phyloP scores from a whole-genome alignment of 768 basidiomycete genomes.

The Lactarius hengduanensis region DNA sequence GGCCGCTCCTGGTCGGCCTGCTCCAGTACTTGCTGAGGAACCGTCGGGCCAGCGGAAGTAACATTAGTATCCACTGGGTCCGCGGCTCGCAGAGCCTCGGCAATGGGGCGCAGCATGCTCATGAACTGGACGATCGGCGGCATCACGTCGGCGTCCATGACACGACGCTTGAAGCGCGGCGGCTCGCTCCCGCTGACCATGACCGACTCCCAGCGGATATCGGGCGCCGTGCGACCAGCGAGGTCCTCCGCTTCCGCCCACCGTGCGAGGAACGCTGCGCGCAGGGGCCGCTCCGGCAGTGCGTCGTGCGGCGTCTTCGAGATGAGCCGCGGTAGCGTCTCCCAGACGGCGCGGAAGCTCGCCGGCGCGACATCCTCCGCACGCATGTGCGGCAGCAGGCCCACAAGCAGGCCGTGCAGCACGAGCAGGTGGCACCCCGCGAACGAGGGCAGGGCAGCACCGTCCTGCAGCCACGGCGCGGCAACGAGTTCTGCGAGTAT shows the following conservation, averaged over 20 bases:
- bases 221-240: not conserved
- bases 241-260: constrained; percentile 1
- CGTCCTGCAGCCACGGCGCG: not conserved
- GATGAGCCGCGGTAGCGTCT: constrained; percentile 8
- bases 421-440: constrained; percentile 10
- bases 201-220: not conserved
- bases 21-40: not conserved
- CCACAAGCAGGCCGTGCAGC: constrained; percentile 4
- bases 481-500: constrained; percentile 2
- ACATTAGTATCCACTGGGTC: not conserved
- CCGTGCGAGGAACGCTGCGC: constrained; percentile 4
- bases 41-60: not conserved
- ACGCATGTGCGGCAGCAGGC: constrained; percentile 4
- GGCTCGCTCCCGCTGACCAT: constrained; percentile 1
- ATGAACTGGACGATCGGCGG: constrained; percentile 6
- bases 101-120: constrained; percentile 14
- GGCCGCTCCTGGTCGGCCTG: not conserved
- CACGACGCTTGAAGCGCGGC: not conserved
- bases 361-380: not conserved
- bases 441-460: not conserved
- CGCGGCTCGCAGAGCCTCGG: not conserved
- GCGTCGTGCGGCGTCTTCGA: not conserved
- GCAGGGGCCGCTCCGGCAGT: not conserved
- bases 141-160: not conserved
- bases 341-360: constrained; percentile 15